Conservation (phyloP, 371 early-diverging fungal species). For the Mucor circinelloides region DNA sequence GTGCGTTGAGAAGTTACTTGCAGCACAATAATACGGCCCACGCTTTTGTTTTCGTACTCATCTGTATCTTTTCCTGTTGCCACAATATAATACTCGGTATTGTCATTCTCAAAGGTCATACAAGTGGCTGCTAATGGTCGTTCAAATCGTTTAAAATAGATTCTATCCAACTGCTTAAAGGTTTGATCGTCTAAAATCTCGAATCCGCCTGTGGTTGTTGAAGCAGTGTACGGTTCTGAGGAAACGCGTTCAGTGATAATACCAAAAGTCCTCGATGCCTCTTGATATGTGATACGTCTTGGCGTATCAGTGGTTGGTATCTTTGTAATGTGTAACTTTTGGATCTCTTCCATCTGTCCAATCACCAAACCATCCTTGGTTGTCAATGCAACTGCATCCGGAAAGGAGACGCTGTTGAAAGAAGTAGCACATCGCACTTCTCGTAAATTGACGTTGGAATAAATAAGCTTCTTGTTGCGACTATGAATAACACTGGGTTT, state of each 20-base stretch:
- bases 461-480: constrained; percentile 75
- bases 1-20: constrained; percentile 44
- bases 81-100: constrained; percentile 51
- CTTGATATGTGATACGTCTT: constrained; percentile 73
- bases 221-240: constrained; percentile 24
- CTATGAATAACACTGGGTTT: constrained; percentile 85
- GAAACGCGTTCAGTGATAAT: constrained; percentile 54
- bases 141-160: constrained; percentile 53
- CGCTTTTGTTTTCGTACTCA: constrained; percentile 50
- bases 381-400: constrained; percentile 74
- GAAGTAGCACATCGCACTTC: constrained; percentile 72
- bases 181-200: constrained; percentile 76
- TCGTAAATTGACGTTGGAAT: constrained; percentile 85
- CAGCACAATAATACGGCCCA: constrained; percentile 66
- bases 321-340: constrained; percentile 85
- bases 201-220: constrained; percentile 48
- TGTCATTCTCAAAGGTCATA: constrained; percentile 44
- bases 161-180: constrained; percentile 65
- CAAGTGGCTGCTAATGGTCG: constrained; percentile 37
- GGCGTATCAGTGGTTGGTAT: constrained; percentile 74
- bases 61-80: constrained; percentile 64
- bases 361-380: constrained; percentile 68
- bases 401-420: constrained; percentile 63
- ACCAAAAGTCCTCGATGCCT: constrained; percentile 60
- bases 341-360: constrained; percentile 85